These are phyloP conservation scores for Kodamaea fukazawae DNA, from an alignment of 805 yeast genomes.

Conservation along the genomic window DNA sequence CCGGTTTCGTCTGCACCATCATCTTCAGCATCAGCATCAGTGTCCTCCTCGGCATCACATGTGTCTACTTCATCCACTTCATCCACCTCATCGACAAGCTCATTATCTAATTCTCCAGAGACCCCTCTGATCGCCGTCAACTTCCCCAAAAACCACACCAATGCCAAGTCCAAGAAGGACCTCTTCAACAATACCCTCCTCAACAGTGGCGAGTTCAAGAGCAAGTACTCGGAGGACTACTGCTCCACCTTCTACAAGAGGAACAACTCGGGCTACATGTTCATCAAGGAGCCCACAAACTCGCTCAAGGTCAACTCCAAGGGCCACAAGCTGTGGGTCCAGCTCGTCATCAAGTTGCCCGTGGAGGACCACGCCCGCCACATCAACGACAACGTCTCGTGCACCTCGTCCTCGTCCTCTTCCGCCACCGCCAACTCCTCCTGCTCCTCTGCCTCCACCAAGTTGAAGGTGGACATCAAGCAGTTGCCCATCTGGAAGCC, in stretches of 20 bases:
- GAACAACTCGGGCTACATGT: slow-evolving; percentile 34
- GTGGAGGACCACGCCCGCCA: slow-evolving; percentile 15
- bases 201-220: slow-evolving; percentile 4
- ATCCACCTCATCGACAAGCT: too few species aligned
- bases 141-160: too few species aligned
- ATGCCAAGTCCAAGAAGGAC: neutral
- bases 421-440: slow-evolving; percentile 9
- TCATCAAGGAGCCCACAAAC: slow-evolving; percentile 30
- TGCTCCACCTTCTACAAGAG: slow-evolving; percentile 36
- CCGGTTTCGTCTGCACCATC: too few species aligned
- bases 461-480: slow-evolving; percentile 25
- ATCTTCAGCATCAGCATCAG: too few species aligned
- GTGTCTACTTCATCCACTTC: too few species aligned
- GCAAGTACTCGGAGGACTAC: slow-evolving; percentile 11
- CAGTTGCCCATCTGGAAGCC: slow-evolving; percentile 28
- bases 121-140: too few species aligned
- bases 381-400: slow-evolving; percentile 23
- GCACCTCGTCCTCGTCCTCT: slow-evolving; percentile 25
- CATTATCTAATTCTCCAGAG: too few species aligned
- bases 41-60: too few species aligned
- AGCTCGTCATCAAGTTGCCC: slow-evolving; percentile 21
- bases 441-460: slow-evolving; percentile 10
- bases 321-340: slow-evolving; percentile 27
- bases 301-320: slow-evolving; percentile 25
- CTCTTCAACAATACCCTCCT: slow-evolving; percentile 9